Percentiles rank a stretch among this genome's conserved stretches.
phyloP scores from a whole-genome alignment of 2,329 filamentous ascomycete genomes.

The Phaeoacremonium minimum region DNA sequence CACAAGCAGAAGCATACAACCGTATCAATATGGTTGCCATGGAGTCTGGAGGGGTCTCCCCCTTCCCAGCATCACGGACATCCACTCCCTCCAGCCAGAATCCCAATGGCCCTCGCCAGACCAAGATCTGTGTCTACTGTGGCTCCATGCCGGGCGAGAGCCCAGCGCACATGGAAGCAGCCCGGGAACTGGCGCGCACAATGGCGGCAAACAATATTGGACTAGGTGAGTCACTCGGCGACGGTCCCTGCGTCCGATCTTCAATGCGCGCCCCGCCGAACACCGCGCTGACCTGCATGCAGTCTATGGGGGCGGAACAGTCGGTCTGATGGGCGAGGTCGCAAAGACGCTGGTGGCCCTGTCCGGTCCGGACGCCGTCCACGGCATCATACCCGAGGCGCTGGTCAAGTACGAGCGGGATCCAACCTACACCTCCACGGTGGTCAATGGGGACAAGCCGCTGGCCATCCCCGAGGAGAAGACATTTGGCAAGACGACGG shows the following conservation, averaged over 20 bases:
- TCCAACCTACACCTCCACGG: constrained; percentile 42
- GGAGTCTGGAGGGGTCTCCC: constrained; percentile 34
- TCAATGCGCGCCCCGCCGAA: background rate
- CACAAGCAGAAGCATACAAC: too few species aligned
- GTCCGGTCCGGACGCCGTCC: constrained; percentile 74
- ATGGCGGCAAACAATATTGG: constrained; percentile 75
- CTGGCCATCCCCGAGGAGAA: constrained; percentile 58
- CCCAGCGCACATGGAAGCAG: constrained; percentile 72
- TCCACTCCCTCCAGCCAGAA: constrained; percentile 22
- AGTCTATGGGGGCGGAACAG: constrained; percentile 94
- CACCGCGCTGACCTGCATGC: too few species aligned
- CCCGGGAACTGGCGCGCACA: constrained; percentile 66
- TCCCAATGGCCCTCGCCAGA: constrained; percentile 28
- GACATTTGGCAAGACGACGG: constrained; percentile 76
- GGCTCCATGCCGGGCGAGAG: constrained; percentile 72
- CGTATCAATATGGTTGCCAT: constrained; percentile 21
- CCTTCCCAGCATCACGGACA: constrained; percentile 22
- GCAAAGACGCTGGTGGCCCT: constrained; percentile 81
- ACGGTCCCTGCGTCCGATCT: constrained; percentile 3
- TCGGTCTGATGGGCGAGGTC: constrained; percentile 92
- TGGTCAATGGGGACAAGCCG: constrained; percentile 26
- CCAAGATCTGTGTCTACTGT: constrained; percentile 92
- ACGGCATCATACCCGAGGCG: constrained; percentile 88
- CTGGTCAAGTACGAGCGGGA: constrained; percentile 76
- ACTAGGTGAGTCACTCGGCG: constrained; percentile 48